Evolutionary conservation across 208 protist species (phyloP).

Genomic region (Wallacemonas sp.): DNA sequence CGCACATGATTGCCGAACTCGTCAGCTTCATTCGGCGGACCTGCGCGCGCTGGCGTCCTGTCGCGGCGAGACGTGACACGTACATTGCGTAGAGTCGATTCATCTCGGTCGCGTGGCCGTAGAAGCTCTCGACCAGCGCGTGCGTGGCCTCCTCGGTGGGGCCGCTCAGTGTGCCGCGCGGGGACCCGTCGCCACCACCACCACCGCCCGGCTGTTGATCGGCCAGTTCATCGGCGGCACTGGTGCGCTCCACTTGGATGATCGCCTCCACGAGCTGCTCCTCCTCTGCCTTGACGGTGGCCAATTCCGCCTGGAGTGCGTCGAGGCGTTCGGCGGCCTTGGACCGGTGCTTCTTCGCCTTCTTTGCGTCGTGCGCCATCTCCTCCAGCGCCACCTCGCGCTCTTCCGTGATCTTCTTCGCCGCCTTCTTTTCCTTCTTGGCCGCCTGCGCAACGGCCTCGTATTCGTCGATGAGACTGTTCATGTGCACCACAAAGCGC

Average conservation of each 20-base stretch:
- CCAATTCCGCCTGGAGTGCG: slow-evolving; percentile 28
- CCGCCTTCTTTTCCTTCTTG: slow-evolving; percentile 80
- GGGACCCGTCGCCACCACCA: neutral
- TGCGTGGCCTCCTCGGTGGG: slow-evolving; percentile 60
- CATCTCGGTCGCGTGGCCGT: slow-evolving; percentile 56
- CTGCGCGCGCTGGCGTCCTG: slow-evolving; percentile 53
- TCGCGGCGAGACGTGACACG: slow-evolving; percentile 59
- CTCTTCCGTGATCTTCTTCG: slow-evolving; percentile 65
- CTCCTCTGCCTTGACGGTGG: slow-evolving; percentile 27
- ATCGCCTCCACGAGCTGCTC: slow-evolving; percentile 27
- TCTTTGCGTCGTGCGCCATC: slow-evolving; percentile 66
- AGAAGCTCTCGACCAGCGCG: slow-evolving; percentile 57
- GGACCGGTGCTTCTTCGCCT: slow-evolving; percentile 77
- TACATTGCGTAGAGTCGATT: slow-evolving; percentile 63
- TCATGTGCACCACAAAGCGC: slow-evolving; percentile 74
- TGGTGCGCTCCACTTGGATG: slow-evolving; percentile 10
- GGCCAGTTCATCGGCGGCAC: slow-evolving; percentile 9
- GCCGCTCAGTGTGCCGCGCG: neutral
- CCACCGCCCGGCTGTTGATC: neutral
- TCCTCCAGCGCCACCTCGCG: slow-evolving; percentile 51
- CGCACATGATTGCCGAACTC: slow-evolving; percentile 71
- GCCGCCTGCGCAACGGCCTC: slow-evolving; percentile 43
- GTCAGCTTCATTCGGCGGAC: slow-evolving; percentile 76
- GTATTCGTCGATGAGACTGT: slow-evolving; percentile 84
- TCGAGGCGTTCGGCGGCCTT: slow-evolving; percentile 60